Evolutionary conservation across 2,329 filamentous ascomycete species (phyloP).

Genomic region (Monosporascus sp.): DNA sequence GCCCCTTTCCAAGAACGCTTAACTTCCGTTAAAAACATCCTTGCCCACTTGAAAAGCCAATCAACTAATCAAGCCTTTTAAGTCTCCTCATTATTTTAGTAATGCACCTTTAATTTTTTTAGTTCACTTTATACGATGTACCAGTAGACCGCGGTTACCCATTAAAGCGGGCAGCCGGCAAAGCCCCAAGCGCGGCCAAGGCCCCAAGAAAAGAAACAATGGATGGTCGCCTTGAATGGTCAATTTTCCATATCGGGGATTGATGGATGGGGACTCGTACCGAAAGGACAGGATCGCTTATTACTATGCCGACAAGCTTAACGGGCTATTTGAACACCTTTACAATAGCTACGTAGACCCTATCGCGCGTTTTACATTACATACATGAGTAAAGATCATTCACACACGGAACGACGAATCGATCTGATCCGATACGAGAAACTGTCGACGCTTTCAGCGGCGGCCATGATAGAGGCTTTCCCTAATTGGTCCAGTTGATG

Average conservation of each 20-base stretch:
- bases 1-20: too few species aligned
- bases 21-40: too few species aligned
- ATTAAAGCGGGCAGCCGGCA: not conserved
- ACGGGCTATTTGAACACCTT: not conserved
- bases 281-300: not conserved
- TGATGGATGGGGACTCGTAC: not conserved
- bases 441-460: constrained; percentile 8
- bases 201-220: not conserved
- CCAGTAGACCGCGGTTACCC: too few species aligned
- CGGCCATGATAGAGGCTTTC: constrained; percentile 25
- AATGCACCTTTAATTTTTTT: not conserved
- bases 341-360: not conserved
- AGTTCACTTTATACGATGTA: not conserved
- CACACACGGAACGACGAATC: not conserved
- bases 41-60: too few species aligned
- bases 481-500: constrained; percentile 19
- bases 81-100: too few species aligned
- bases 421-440: too few species aligned
- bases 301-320: not conserved
- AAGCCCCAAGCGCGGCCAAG: not conserved
- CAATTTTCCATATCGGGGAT: not conserved
- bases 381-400: not conserved
- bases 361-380: not conserved
- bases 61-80: too few species aligned
- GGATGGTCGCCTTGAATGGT: not conserved